Percentiles rank a stretch among this genome's conserved stretches.
Evolutionary conservation across 1,139 yeast species (phyloP).

Genomic region (Blastobotrys arbuscula): DNA sequence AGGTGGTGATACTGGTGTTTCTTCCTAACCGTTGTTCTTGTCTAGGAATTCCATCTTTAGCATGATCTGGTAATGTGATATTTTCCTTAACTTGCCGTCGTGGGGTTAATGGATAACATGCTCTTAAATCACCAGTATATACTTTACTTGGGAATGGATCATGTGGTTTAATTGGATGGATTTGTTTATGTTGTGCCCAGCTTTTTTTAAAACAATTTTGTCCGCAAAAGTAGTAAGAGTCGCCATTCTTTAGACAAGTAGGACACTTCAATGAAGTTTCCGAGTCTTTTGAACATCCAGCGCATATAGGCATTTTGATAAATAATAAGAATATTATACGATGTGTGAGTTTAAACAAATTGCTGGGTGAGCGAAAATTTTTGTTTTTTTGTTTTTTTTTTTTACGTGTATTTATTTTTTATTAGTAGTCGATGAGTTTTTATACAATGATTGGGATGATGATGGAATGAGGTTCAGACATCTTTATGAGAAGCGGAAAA

Average conservation of each 20-base stretch:
- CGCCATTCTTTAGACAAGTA: constrained; percentile 70
- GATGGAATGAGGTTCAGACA: no score
- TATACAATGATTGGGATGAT: no score
- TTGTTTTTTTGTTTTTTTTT: neutral
- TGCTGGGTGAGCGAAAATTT: neutral
- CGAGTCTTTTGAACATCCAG: constrained; percentile 70
- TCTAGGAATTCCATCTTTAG: constrained; percentile 70
- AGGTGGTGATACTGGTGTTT: constrained; percentile 56
- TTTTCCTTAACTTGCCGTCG: constrained; percentile 65
- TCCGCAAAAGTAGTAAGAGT: constrained; percentile 65
- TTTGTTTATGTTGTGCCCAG: constrained; percentile 55
- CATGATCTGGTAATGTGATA: constrained; percentile 80
- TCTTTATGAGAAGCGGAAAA: no score
- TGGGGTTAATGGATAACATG: constrained; percentile 75
- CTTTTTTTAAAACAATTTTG: constrained; percentile 78
- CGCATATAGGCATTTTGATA: constrained; percentile 18
- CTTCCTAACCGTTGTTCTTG: constrained; percentile 73
- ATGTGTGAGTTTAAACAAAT: neutral
- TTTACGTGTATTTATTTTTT: no score
- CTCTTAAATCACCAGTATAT: constrained; percentile 70
- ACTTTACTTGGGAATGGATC: constrained; percentile 81
- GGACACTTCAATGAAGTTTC: constrained; percentile 79
- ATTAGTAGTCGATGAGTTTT: no score
- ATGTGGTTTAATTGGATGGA: constrained; percentile 46
- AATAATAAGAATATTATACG: no score